A percentile compares a stretch with the other conserved stretches of the same genome.
These are phyloP conservation scores for Rhododendron molle DNA, from an alignment of 148 eudicot species.

Conservation along the genomic window DNA sequence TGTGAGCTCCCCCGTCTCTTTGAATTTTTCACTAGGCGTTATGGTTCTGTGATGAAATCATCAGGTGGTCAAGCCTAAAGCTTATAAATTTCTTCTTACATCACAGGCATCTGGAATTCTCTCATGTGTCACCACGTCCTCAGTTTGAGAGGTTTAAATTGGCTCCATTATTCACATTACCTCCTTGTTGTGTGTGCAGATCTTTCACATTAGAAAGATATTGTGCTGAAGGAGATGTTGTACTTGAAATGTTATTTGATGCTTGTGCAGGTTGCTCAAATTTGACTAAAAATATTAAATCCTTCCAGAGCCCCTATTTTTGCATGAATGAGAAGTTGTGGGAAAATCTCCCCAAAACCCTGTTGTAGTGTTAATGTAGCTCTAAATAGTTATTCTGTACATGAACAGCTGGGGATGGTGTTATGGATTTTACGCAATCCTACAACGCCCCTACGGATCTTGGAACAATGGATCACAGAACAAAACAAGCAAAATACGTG, in stretches of 20 bases:
- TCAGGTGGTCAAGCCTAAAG: too few relatives aligned
- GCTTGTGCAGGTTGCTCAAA: background rate
- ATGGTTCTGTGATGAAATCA: background rate
- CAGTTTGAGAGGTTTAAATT: too few relatives aligned
- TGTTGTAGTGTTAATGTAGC: background rate
- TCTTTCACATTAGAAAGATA: too few relatives aligned
- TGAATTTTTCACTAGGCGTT: background rate
- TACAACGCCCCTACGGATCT: too few relatives aligned
- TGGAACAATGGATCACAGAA: too few relatives aligned
- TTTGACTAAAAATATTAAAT: background rate
- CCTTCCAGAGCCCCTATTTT: background rate
- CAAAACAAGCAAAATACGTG: too few relatives aligned
- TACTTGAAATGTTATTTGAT: too few relatives aligned
- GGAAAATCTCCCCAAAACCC: background rate
- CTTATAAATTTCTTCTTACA: background rate
- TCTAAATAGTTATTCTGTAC: background rate
- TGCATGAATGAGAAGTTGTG: background rate
- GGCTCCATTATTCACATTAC: too few relatives aligned
- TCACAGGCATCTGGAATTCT: background rate
- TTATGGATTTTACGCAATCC: too few relatives aligned
- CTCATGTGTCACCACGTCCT: background rate
- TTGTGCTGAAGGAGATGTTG: too few relatives aligned
- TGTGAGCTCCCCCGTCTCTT: background rate
- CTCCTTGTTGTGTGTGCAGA: background rate
- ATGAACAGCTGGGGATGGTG: background rate